phyloP scores from a whole-genome alignment of 805 yeast species.

The Blastobotrys chiropterorum region DNA sequence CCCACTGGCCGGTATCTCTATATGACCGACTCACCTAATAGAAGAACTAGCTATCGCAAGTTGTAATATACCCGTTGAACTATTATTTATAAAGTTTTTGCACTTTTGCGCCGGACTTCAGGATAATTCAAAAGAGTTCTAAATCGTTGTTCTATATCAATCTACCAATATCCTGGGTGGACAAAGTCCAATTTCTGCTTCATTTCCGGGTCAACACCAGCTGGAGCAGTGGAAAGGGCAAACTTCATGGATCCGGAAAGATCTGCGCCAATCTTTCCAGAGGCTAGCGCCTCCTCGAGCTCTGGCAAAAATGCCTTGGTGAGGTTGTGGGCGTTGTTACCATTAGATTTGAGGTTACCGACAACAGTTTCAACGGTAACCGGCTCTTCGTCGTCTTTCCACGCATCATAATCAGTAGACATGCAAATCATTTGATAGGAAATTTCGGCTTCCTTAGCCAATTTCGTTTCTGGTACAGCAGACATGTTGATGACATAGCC shows the following conservation, averaged over 20 bases:
- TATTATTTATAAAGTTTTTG: not conserved
- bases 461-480: conserved; percentile 92
- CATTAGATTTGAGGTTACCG: conserved; percentile 80
- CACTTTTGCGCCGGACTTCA: no score
- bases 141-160: no score
- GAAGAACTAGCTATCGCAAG: not conserved
- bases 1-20: conserved; percentile 18
- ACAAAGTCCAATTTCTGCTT: conserved; percentile 76
- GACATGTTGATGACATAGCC: conserved; percentile 97
- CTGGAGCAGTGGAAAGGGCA: conserved; percentile 71
- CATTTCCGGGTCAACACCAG: conserved; percentile 65
- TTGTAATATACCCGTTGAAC: not conserved
- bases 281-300: conserved; percentile 51
- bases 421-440: conserved; percentile 97
- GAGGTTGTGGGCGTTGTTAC: conserved; percentile 74
- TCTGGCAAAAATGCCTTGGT: conserved; percentile 64
- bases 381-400: conserved; percentile 93
- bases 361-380: conserved; percentile 98
- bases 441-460: conserved; percentile 96
- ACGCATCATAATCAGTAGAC: conserved; percentile 98
- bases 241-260: conserved; percentile 71
- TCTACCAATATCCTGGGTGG: conserved; percentile 82
- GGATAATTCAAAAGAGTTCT: no score
- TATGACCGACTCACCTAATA: conserved; percentile 14
- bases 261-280: conserved; percentile 61